phyloP scores from a whole-genome alignment of 225 moss, liverwort and hornwort species.

The Pseudoscleropodium purum region DNA sequence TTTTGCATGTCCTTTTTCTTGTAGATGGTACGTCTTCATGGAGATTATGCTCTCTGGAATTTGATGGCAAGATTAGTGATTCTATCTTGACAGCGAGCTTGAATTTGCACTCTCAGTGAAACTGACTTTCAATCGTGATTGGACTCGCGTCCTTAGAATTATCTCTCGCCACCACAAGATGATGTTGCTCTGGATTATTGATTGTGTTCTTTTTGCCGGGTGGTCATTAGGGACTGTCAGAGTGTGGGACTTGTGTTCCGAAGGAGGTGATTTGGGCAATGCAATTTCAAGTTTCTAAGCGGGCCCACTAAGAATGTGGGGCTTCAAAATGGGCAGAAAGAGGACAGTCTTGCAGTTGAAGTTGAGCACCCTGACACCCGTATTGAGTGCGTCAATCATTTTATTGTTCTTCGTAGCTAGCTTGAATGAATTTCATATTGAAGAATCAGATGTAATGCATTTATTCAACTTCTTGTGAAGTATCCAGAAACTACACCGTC shows the following conservation, averaged over 20 bases:
- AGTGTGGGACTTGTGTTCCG: neutral
- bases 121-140: neutral
- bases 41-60: neutral
- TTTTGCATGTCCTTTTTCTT: neutral
- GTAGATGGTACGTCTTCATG: neutral
- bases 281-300: neutral
- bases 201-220: neutral
- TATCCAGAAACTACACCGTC: neutral
- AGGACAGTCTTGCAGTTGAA: neutral
- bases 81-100: neutral
- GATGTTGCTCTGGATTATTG: neutral
- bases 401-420: neutral
- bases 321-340: neutral
- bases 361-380: neutral
- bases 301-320: neutral
- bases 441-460: neutral
- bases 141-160: neutral
- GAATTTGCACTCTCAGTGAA: neutral
- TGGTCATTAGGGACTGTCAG: neutral
- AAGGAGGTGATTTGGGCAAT: neutral
- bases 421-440: neutral
- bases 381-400: neutral
- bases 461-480: neutral
- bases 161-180: neutral
- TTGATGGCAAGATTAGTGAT: neutral